Evolutionary conservation across 1,139 yeast species (phyloP).

Genomic region (Magnusiomyces tetraspermus): DNA sequence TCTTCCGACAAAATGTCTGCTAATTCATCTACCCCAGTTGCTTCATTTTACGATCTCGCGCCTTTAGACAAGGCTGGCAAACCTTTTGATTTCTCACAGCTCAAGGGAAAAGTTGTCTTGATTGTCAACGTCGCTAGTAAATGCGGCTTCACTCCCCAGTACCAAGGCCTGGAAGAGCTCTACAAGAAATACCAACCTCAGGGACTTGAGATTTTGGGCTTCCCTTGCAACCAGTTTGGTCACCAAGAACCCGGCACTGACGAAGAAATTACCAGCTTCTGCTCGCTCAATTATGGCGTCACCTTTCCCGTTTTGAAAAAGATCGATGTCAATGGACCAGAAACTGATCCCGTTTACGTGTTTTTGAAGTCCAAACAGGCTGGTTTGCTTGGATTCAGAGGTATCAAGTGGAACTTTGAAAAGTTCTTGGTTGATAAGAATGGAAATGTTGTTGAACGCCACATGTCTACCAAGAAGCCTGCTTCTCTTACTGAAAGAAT

Average conservation of each 20-base stretch:
- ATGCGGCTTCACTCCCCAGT: constrained; percentile 51
- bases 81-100: constrained; percentile 54
- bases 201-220: constrained; percentile 74
- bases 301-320: constrained; percentile 82
- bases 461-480: constrained; percentile 63
- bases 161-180: constrained; percentile 71
- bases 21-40: too few species aligned
- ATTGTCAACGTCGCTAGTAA: constrained; percentile 90
- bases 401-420: constrained; percentile 93
- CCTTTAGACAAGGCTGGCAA: constrained; percentile 52
- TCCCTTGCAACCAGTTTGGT: constrained; percentile 90
- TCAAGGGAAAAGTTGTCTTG: constrained; percentile 83
- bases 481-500: constrained; percentile 43
- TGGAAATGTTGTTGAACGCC: constrained; percentile 68
- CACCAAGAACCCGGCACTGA: constrained; percentile 77
- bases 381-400: constrained; percentile 65
- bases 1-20: too few species aligned
- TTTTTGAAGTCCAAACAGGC: constrained; percentile 57
- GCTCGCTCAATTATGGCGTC: constrained; percentile 65
- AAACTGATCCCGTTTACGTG: constrained; percentile 71
- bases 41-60: constrained; percentile 44
- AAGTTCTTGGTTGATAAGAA: constrained; percentile 67
- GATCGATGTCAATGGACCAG: constrained; percentile 78
- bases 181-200: constrained; percentile 67
- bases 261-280: constrained; percentile 53